Evolutionary conservation across 148 eudicot species (phyloP).

Genomic region (Camellia lanceoleosa): DNA sequence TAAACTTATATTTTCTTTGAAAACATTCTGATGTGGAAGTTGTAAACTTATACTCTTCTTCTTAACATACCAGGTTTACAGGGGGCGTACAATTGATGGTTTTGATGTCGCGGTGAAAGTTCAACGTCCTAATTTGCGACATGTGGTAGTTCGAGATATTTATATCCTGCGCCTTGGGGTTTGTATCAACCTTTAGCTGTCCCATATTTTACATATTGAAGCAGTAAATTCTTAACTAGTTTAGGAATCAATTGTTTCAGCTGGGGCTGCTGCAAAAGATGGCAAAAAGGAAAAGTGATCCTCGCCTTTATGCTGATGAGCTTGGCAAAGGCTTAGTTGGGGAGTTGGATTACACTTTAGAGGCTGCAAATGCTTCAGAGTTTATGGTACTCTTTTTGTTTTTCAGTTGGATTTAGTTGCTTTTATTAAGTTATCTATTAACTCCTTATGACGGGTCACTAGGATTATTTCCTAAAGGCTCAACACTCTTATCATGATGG

Average conservation of each 20-base stretch:
- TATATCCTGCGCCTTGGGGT: slow-evolving; percentile 97
- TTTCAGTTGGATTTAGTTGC: neutral
- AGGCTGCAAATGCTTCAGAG: slow-evolving; percentile 78
- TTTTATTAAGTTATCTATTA: neutral
- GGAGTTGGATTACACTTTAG: slow-evolving; percentile 90
- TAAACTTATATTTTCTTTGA: neutral
- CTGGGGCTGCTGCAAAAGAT: slow-evolving; percentile 72
- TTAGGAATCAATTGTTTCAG: slow-evolving; percentile 46
- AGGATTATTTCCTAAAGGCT: neutral
- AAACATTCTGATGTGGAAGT: slow-evolving; percentile 5
- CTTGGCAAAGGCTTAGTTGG: slow-evolving; percentile 95
- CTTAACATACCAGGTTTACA: slow-evolving; percentile 58
- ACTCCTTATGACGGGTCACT: neutral
- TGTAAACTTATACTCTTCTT: neutral
- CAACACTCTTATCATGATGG: neutral
- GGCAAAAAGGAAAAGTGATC: slow-evolving; percentile 76
- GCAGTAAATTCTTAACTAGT: slow-evolving; percentile 11
- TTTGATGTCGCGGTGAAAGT: slow-evolving; percentile 87
- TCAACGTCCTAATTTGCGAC: slow-evolving; percentile 87
- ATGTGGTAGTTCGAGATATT: slow-evolving; percentile 80
- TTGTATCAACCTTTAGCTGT: slow-evolving; percentile 38
- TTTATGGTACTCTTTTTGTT: slow-evolving; percentile 57
- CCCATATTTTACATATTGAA: slow-evolving; percentile 1
- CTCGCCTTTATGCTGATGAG: slow-evolving; percentile 90
- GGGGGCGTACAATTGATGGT: slow-evolving; percentile 72